Conservation (phyloP, 2,329 filamentous ascomycete genomes). For the Xylaria sp. region DNA sequence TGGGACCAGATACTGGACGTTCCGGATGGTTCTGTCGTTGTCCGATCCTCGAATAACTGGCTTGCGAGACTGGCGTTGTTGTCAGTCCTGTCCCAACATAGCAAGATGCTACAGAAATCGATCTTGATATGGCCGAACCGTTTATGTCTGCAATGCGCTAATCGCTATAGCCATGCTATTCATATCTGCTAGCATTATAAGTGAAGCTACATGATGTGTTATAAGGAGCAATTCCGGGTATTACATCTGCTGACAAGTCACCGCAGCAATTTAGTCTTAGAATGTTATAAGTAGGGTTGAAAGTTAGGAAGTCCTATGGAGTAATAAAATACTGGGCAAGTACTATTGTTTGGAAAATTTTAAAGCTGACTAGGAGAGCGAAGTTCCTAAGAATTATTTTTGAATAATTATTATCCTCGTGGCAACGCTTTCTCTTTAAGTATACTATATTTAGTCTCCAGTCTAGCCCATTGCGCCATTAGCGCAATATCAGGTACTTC, state of each 20-base stretch:
- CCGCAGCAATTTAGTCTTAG: neutral
- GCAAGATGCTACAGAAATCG: neutral
- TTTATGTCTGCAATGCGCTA: neutral
- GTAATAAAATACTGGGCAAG: too few relatives aligned
- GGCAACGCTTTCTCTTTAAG: too few relatives aligned
- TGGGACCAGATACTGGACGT: conserved; percentile 26
- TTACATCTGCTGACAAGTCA: too few relatives aligned
- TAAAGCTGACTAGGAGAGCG: too few relatives aligned
- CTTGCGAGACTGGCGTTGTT: conserved; percentile 21
- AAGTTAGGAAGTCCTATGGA: neutral
- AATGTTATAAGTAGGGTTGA: too few relatives aligned
- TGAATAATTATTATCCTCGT: too few relatives aligned
- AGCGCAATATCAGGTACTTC: too few relatives aligned
- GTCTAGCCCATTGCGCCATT: too few relatives aligned
- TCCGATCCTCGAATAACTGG: conserved; percentile 19
- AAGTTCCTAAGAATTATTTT: too few relatives aligned
- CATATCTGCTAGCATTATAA: conserved; percentile 4
- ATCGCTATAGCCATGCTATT: neutral
- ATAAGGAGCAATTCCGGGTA: too few relatives aligned
- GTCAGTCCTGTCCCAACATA: conserved; percentile 10
- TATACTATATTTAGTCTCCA: too few relatives aligned
- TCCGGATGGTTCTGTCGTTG: conserved; percentile 16
- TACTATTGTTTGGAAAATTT: too few relatives aligned
- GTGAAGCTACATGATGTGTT: neutral
- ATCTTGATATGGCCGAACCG: neutral